phyloP scores from a whole-genome alignment of 2,329 filamentous ascomycete genomes.

The Colletotrichum noveboracense region DNA sequence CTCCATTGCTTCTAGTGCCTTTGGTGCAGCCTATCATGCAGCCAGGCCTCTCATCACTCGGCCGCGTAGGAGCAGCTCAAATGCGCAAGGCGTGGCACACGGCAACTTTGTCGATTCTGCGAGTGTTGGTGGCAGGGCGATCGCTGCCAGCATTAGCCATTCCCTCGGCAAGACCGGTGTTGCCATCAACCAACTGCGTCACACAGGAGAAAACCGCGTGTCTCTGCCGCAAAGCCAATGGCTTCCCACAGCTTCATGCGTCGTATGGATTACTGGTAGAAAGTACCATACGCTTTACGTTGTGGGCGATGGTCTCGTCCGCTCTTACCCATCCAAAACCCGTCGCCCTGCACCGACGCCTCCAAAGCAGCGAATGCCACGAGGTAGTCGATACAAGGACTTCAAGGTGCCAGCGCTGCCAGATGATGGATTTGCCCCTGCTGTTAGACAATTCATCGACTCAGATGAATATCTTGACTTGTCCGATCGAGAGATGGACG shows the following conservation, averaged over 20 bases:
- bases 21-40: constrained; percentile 73
- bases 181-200: constrained; percentile 72
- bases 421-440: constrained; percentile 61
- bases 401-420: constrained; percentile 69
- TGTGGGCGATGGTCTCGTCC: constrained; percentile 68
- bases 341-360: constrained; percentile 59
- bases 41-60: constrained; percentile 65
- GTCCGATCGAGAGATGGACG: constrained; percentile 57
- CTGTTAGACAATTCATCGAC: constrained; percentile 61
- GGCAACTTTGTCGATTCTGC: constrained; percentile 62
- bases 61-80: constrained; percentile 57
- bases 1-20: constrained; percentile 72
- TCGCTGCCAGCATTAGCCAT: constrained; percentile 76
- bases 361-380: constrained; percentile 56
- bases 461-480: constrained; percentile 62
- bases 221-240: constrained; percentile 65
- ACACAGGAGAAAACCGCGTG: constrained; percentile 77
- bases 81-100: constrained; percentile 39
- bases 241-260: constrained; percentile 62
- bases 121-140: constrained; percentile 73
- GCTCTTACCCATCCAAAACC: constrained; percentile 67
- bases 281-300: constrained; percentile 68
- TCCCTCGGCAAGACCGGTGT: constrained; percentile 77
- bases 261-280: constrained; percentile 69
- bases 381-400: constrained; percentile 67